Evolutionary conservation across 2,329 filamentous ascomycete species (phyloP), one percentile per base, ranked within the genome.

Genomic region (Botrytis elliptica): DNA sequence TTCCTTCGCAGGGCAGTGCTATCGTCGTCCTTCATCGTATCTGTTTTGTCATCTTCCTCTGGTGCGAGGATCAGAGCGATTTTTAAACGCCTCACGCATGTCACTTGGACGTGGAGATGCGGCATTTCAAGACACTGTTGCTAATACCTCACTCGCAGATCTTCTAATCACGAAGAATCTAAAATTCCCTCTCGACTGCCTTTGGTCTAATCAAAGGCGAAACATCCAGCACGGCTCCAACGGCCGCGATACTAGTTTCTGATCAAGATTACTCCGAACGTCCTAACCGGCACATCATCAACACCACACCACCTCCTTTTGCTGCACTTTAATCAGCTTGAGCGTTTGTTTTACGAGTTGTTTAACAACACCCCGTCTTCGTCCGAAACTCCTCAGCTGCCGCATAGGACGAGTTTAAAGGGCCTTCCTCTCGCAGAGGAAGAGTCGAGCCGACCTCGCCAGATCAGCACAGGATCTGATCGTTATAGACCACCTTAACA

Each of bases 371-470:
- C 80, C 83, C 86, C 86, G 79, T 82, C 84, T 84, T 88, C 87
- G 84, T 88, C 88, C 84, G 85, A 88, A 85, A 85, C 85, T 84
- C 85, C 87, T 89, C 92, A 97, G 93, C 95, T 98, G 96, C 96
- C 96, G 96, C 95, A 99, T 99, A 98, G 94, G 93, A 97, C 92
- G 91, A 90, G 90, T 91, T 91, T 90, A 90, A 89, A 91, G 93
- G 92, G 95, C 97, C 95, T 98, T 98, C 95, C 95, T 97, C 95
- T 96, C 87, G 87, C 87, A 85, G 95, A 95, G 96, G 96, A 95
- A 97, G 96, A 96, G 94, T 97, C 94, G 93, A 94, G 92, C 92
- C 95, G 94, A 92, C 93, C 93, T 94, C 92, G 94, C 92, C 93
- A 93, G 90, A 91, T 91, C 89, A 91, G 88, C 88, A 88, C 93